Percentiles rank a stretch among this genome's conserved stretches.
Conservation (phyloP, 768 basidiomycete species). For the Podaxis pistillaris region DNA sequence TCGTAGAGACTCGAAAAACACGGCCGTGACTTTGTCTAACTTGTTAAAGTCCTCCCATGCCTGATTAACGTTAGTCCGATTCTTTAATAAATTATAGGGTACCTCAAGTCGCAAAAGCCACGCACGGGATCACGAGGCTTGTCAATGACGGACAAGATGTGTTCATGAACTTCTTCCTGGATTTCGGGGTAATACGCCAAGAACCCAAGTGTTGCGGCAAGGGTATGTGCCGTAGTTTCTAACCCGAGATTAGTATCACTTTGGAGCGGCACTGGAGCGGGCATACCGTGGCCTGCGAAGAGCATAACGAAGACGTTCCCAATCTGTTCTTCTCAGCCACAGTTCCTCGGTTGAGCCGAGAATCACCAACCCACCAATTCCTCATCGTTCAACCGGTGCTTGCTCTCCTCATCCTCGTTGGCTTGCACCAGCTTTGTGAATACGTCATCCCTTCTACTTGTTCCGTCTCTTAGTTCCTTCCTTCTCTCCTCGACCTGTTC, state of each 20-base stretch:
- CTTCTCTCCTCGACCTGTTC: constrained; percentile 34
- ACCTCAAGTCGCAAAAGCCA: not conserved
- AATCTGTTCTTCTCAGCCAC: constrained; percentile 30
- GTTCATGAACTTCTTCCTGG: constrained; percentile 46
- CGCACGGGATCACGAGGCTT: constrained; percentile 30
- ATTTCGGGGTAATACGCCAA: constrained; percentile 43
- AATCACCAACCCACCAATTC: constrained; percentile 33
- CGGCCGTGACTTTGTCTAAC: constrained; percentile 41
- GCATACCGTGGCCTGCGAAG: constrained; percentile 57
- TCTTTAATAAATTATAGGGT: too few relatives aligned
- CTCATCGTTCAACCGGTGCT: constrained; percentile 36
- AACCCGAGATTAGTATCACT: not conserved
- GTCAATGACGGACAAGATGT: constrained; percentile 40
- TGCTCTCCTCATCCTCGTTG: constrained; percentile 41
- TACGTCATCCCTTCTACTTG: constrained; percentile 25
- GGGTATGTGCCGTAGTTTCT: constrained; percentile 52
- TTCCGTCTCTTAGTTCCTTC: constrained; percentile 20
- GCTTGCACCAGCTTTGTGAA: constrained; percentile 46
- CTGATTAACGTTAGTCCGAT: constrained; percentile 20
- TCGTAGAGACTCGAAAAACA: constrained; percentile 42
- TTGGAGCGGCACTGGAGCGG: not conserved
- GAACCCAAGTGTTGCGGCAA: constrained; percentile 46
- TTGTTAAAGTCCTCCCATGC: constrained; percentile 38
- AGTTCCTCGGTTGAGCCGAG: not conserved
- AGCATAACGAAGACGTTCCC: constrained; percentile 53